phyloP scores from a whole-genome alignment of 2,329 filamentous ascomycete species.

The Penicillium concentricum region DNA sequence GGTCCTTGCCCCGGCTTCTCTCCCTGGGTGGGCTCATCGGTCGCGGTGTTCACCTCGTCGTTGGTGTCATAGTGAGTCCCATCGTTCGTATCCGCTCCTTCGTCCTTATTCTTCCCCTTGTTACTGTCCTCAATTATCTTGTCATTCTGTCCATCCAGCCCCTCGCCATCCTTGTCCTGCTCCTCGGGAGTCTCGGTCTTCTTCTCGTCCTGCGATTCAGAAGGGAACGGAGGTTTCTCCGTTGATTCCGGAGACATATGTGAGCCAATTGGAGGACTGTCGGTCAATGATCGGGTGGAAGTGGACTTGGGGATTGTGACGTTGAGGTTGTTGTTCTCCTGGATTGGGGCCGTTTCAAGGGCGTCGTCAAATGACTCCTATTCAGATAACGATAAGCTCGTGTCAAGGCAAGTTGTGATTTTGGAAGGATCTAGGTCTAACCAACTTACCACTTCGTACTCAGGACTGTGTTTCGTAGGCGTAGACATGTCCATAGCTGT shows the following conservation, averaged over 20 bases:
- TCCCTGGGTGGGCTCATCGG: slow-evolving; percentile 24
- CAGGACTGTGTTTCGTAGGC: slow-evolving; percentile 42
- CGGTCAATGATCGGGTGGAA: slow-evolving; percentile 63
- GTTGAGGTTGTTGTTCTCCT: slow-evolving; percentile 24
- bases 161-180: background rate
- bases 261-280: slow-evolving; percentile 43
- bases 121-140: slow-evolving; percentile 17
- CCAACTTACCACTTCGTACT: slow-evolving; percentile 44
- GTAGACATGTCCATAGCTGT: slow-evolving; percentile 33
- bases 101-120: slow-evolving; percentile 2
- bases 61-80: slow-evolving; percentile 13
- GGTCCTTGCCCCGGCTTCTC: slow-evolving; percentile 11
- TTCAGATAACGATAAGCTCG: slow-evolving; percentile 7
- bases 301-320: slow-evolving; percentile 38
- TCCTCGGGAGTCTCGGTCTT: slow-evolving; percentile 10
- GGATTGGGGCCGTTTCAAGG: slow-evolving; percentile 43
- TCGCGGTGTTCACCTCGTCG: slow-evolving; percentile 14
- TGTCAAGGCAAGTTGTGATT: slow-evolving; percentile 7
- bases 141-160: slow-evolving; percentile 8
- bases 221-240: slow-evolving; percentile 31
- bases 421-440: background rate
- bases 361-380: slow-evolving; percentile 85
- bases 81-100: slow-evolving; percentile 8
- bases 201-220: slow-evolving; percentile 28
- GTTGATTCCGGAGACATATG: slow-evolving; percentile 38